Base-by-base conservation (phyloP, 306 rosid species). In the Quercus variabilis region DNA sequence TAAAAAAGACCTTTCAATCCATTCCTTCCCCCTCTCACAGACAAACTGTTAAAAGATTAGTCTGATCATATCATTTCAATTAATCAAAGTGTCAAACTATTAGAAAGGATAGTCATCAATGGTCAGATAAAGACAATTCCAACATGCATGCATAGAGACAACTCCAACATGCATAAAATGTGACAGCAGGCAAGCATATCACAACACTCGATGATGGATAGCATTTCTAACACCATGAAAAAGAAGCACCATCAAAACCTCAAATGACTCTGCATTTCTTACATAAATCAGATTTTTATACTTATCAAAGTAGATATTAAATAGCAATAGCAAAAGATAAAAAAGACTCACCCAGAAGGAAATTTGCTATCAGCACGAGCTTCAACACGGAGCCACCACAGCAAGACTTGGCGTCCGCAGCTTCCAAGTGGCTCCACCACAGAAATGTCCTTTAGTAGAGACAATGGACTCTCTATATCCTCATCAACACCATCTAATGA, bases 321-420 rank as follows among this genome's bases (percentile, higher is more conserved):
- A 74, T 14, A 56, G 56, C 5, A 58, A 68, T 51, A 54, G 62
- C 51, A 73, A 78, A 75, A 78, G 72, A 69, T 69, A 33, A 79
- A 33, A 79, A 82, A 21, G 79, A 83, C 89, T 81, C 58, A 93
- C 99, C 88, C 87, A 64, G 93, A 83, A 88, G 99, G 99, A 74
- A 96, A 96, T 86, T 91, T 96, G 90, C 99, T 96, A 84, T 96
- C 99, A 3, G 91, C 86, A 60, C 99, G 99, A 74, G 98, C 99
- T 91, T 96, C 98, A 83, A 93, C 99, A 15, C 99, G 94, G 56
- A 96, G 83, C 99, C 98, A 96, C 98, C 98, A 96, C 33, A 96
- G 88, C 85, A 96, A 83, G 80, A 91, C 90, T 75, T 93, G 96
- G 46, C 96, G 97, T 49, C 99, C 99, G 81, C 99, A 96, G 82